These are phyloP conservation scores for Neurospora sp. DNA, from an alignment of 495 filamentous ascomycete genomes.

Conservation along the genomic window DNA sequence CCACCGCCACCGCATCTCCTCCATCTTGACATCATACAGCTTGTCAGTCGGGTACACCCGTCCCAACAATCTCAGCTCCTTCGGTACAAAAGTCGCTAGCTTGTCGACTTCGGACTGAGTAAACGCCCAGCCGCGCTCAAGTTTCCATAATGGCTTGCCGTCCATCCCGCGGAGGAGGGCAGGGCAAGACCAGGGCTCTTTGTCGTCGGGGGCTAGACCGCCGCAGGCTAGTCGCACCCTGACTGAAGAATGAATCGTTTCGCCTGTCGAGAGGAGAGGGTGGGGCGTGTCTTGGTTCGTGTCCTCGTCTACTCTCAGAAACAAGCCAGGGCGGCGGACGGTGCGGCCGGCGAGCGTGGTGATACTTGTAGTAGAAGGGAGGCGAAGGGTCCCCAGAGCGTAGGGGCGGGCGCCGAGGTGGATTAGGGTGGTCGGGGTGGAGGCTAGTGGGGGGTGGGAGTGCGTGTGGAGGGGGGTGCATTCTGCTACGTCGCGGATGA, in stretches of 20 bases:
- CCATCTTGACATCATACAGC: conserved; percentile 8
- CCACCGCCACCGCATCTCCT: conserved; percentile 20
- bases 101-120: not conserved
- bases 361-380: conserved; percentile 16
- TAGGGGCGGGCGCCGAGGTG: conserved; percentile 19
- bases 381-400: conserved; percentile 11
- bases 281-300: conserved; percentile 23
- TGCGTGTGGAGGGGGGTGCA: not conserved
- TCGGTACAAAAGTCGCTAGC: not conserved
- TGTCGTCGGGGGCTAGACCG: conserved; percentile 20
- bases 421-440: not conserved
- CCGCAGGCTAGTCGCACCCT: conserved; percentile 16
- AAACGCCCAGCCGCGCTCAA: conserved; percentile 3
- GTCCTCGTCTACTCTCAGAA: conserved; percentile 19
- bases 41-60: conserved; percentile 10
- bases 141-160: conserved; percentile 6
- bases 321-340: conserved; percentile 19
- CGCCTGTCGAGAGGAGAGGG: conserved; percentile 17
- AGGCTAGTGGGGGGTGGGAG: not conserved
- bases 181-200: conserved; percentile 15
- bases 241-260: conserved; percentile 19
- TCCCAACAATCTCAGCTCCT: not conserved
- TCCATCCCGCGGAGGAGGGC: conserved; percentile 2
- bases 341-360: conserved; percentile 16
- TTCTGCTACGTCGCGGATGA: not conserved